These are phyloP conservation scores for Trichoderma guizhouense DNA, from an alignment of 2,329 filamentous ascomycete genomes.

Conservation along the genomic window DNA sequence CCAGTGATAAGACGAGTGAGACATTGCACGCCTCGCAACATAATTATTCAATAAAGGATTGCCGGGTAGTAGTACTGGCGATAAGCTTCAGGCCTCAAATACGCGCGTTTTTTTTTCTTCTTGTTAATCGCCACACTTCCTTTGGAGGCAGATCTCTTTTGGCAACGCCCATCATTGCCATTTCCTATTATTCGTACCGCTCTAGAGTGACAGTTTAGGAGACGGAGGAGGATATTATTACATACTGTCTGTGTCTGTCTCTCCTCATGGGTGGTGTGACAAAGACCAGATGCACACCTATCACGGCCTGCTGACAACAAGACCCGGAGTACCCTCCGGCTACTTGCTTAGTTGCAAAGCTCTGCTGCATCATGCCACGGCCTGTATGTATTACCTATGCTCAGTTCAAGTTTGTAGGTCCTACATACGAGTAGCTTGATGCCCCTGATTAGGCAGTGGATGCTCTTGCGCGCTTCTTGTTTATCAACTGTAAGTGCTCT, in stretches of 20 bases:
- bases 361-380: neutral
- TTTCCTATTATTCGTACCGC: neutral
- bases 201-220: neutral
- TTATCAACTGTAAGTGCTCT: neutral
- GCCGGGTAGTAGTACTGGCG: neutral
- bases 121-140: neutral
- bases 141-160: neutral
- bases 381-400: neutral
- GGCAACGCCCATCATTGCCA: conserved; percentile 1
- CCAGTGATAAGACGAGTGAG: neutral
- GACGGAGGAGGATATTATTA: neutral
- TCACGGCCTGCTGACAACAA: neutral
- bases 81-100: neutral
- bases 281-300: conserved; percentile 5
- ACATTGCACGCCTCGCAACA: neutral
- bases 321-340: neutral
- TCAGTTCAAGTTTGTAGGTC: neutral
- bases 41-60: neutral
- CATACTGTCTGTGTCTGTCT: neutral
- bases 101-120: neutral
- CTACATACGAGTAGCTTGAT: neutral
- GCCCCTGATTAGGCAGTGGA: neutral
- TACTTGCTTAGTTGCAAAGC: neutral
- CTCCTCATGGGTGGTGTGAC: conserved; percentile 9
- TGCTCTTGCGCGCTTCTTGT: neutral